Base-by-base conservation (phyloP, 306 rosid genomes). In the Malus fusca region DNA sequence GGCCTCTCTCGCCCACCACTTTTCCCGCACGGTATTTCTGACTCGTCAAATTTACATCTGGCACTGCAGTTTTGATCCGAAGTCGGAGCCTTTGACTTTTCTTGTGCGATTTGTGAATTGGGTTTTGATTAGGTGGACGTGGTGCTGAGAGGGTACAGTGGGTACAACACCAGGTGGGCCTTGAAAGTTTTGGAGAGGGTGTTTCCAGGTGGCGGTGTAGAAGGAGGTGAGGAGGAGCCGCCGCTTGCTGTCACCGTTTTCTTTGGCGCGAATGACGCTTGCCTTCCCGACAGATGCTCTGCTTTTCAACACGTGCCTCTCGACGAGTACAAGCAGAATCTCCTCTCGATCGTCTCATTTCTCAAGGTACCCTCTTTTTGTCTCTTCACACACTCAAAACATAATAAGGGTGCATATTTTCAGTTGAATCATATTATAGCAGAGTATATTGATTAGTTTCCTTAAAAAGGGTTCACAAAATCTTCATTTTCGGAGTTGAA, bases 201-300 rank as follows among this genome's bases (percentile, higher is more conserved):
- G 58, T 91, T 93, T 68, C 88, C 89, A 22, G 44, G 12, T 10
- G 82, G 62, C 18, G 66, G 75, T 61, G 86, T n/a, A 33, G 83
- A 13, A n/a, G 74, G 70, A 23, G 73, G 18, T 18, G 61, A 14
- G 12, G 85, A 71, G 44, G 44, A 42, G 44, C 44, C 44, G n/a
- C 96, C 96, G 5, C 15, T 84, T 52, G 93, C 91, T 10, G 71
- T 90, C 81, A 91, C 91, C 0, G 85, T 93, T 44, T 93, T 93
- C 89, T 93, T 93, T 67, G 98, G 98, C 62, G 98, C 98, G 18
- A 93, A 93, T 73, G 98, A 93, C 22, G 98, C 97, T 31, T 79
- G 86, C 48, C 92, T 93, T 79, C 90, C 93, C 0, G 86, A 88
- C 71, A 76, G 96, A 72, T 82, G 62, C 84, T 86, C 88, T 15